Conservation (phyloP, 306 rosid genomes). For the Begonia peltatifolia region DNA sequence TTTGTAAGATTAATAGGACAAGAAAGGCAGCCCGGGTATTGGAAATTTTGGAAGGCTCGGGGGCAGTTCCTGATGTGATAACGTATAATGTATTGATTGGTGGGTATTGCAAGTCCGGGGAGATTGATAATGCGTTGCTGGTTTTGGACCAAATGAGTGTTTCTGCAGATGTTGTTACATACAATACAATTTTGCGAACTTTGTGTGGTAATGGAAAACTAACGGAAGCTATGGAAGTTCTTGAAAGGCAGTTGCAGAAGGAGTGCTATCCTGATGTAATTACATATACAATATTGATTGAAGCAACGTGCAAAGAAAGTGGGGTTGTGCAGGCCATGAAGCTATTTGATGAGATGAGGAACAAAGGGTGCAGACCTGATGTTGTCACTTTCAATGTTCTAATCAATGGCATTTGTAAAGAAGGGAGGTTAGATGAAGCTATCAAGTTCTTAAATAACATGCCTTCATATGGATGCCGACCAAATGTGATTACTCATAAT, state of each 20-base stretch:
- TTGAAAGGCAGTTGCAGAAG: constrained; percentile 52
- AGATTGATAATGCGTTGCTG: constrained; percentile 57
- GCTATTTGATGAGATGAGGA: constrained; percentile 76
- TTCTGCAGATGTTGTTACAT: constrained; percentile 80
- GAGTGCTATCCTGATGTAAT: constrained; percentile 89
- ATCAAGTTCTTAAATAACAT: constrained; percentile 47
- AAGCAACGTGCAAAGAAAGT: constrained; percentile 79
- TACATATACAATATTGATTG: constrained; percentile 80
- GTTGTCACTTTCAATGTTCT: constrained; percentile 89
- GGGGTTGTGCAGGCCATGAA: constrained; percentile 88
- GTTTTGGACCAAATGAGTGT: constrained; percentile 76
- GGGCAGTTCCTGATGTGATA: constrained; percentile 72
- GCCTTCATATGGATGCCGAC: constrained; percentile 57
- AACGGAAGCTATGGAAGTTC: constrained; percentile 87
- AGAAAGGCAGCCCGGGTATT: constrained; percentile 56
- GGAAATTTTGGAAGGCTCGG: constrained; percentile 64
- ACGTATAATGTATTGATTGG: constrained; percentile 76
- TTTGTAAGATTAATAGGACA: constrained; percentile 51
- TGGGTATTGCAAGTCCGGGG: constrained; percentile 77
- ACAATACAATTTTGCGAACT: constrained; percentile 63
- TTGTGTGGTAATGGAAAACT: constrained; percentile 70
- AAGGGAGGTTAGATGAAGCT: constrained; percentile 80
- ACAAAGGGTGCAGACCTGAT: constrained; percentile 77
- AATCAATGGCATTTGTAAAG: constrained; percentile 82
- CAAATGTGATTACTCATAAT: constrained; percentile 71